These are phyloP conservation scores for Cryptococcus sp. DNA, from an alignment of 1,284 basidiomycete genomes.

Conservation along the genomic window DNA sequence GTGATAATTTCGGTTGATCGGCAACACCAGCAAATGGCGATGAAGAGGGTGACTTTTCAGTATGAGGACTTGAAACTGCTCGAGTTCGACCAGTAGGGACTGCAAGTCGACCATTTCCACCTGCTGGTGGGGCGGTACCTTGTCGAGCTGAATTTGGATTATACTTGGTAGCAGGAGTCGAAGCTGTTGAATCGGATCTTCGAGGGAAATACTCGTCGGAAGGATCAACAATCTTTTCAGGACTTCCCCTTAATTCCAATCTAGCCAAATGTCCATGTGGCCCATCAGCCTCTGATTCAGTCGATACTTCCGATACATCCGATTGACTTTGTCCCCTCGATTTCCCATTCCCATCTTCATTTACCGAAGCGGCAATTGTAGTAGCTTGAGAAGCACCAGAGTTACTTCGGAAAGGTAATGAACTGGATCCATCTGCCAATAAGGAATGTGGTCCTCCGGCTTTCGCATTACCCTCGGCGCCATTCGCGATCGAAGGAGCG, in stretches of 20 bases:
- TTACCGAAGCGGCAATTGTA: conserved; percentile 20
- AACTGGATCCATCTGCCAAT: conserved; percentile 35
- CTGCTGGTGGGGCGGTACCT: conserved; percentile 1
- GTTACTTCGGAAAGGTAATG: conserved; percentile 36
- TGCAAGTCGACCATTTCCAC: conserved; percentile 4
- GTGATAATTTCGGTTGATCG: neutral
- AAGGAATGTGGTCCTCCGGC: conserved; percentile 29
- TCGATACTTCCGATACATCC: conserved; percentile 18
- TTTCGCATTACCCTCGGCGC: conserved; percentile 19
- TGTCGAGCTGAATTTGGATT: neutral
- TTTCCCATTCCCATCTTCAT: conserved; percentile 2
- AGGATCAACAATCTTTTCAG: conserved; percentile 48
- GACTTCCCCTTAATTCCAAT: neutral
- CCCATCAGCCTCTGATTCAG: conserved; percentile 18
- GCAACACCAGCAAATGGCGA: neutral
- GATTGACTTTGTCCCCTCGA: conserved; percentile 1
- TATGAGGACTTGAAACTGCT: conserved; percentile 12
- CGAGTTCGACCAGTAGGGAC: conserved; percentile 11
- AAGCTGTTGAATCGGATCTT: conserved; percentile 52
- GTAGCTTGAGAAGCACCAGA: conserved; percentile 24
- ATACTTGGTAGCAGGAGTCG: conserved; percentile 16
- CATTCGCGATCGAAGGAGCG: conserved; percentile 37
- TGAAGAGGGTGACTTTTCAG: conserved; percentile 6
- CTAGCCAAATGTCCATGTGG: conserved; percentile 29
- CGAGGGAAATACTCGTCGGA: conserved; percentile 66